Base-by-base conservation (phyloP, 371 early-diverging fungal species). In the Mortierella sp. region DNA sequence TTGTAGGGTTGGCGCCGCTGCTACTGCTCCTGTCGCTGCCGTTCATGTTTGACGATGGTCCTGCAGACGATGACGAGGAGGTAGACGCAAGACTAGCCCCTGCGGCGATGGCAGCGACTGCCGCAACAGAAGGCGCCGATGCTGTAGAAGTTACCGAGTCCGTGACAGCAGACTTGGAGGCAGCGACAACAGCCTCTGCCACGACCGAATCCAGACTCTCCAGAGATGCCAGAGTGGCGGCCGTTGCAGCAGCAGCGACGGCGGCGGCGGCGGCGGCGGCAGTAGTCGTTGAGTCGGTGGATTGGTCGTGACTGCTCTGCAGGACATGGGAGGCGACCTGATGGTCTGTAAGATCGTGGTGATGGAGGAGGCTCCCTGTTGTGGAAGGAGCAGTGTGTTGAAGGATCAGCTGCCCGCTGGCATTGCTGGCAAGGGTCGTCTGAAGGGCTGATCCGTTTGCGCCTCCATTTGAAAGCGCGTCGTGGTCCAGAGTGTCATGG, bases 141-240 rank as follows among this genome's bases (percentile, higher is more conserved):
- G 51, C 18, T 35, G 49, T 14, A 3, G 72, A 49, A 29, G 18
- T 54, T 4, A 54, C 56, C 27, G 54, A 38, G 18, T 4, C 63
- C 11, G 60, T 12, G n/a, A 38, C 48, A 27, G 48, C 76, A 32
- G 63, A 29, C 41, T 71, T 75, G 41, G 79, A 79, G 8, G 73
- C 78, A 5, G 78, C 78, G 6, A 75, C 83, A 2, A 74, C 83
- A 27, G 73, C 83, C 12, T 78, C 65, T 8, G 82, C 72, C 72
- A 79, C 75, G 3, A 63, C 79, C 12, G 83, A 75, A 48, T 78
- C 74, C 56, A 83, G 43, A 18, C 73, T 76, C 51, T 78, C 79
- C 16, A 78, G 41, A 1, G 79, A 38, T 10, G 68, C 68, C 24
- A 68, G 38, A 21, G 73, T 56, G 4, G 78, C 63, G 3, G 71